Percentiles rank a stretch among this genome's conserved stretches.
These are phyloP conservation scores for Middelhovenomyces tepae DNA, from an alignment of 805 yeast genomes.

Conservation along the genomic window DNA sequence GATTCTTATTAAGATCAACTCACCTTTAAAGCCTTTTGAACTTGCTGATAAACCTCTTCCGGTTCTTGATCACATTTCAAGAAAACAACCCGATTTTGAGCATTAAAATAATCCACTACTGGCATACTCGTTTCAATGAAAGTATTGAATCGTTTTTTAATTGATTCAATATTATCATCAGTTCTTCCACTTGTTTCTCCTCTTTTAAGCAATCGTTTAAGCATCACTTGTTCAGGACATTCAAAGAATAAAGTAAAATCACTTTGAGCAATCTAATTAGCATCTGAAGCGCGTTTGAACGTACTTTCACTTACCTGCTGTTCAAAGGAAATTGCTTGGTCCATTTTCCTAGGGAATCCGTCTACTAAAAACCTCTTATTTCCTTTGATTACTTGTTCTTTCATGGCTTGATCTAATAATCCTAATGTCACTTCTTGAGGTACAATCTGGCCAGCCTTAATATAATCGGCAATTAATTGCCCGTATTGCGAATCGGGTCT, in stretches of 20 bases:
- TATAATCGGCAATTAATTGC: conserved; percentile 67
- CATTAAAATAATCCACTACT: conserved; percentile 73
- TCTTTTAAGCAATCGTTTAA: conserved; percentile 73
- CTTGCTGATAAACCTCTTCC: conserved; percentile 64
- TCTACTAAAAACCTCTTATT: conserved; percentile 63
- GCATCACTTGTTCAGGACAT: conserved; percentile 76
- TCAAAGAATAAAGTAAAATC: conserved; percentile 35
- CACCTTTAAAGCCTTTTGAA: conserved; percentile 62
- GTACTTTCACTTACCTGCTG: conserved; percentile 34
- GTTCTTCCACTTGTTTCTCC: conserved; percentile 92
- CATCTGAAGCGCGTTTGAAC: no score
- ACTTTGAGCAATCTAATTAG: conserved; percentile 7
- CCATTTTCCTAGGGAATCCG: conserved; percentile 93
- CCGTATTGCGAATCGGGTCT: conserved; percentile 72
- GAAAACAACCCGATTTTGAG: conserved; percentile 65
- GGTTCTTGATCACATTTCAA: conserved; percentile 74
- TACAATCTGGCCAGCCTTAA: conserved; percentile 75
- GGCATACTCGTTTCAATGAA: conserved; percentile 89
- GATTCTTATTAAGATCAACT: no score
- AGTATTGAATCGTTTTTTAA: conserved; percentile 79
- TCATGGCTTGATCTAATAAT: conserved; percentile 64
- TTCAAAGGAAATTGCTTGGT: conserved; percentile 81
- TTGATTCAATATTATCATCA: conserved; percentile 88
- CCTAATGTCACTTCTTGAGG: conserved; percentile 81
- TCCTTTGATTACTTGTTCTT: conserved; percentile 34